phyloP scores from a whole-genome alignment of 495 filamentous ascomycete species.

The Rostrohypoxylon terebratum region DNA sequence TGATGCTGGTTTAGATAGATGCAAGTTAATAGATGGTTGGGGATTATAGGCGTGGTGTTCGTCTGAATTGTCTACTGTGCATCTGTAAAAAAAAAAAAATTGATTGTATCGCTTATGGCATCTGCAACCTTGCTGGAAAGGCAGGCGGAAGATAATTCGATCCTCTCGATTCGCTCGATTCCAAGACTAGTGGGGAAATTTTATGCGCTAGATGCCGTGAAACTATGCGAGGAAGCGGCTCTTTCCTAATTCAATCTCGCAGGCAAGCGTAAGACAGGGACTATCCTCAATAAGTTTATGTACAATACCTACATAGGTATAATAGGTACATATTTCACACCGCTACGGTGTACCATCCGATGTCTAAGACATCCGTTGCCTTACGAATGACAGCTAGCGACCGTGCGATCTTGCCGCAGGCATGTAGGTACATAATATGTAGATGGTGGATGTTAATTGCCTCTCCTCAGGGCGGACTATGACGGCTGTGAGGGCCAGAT shows the following conservation, averaged over 20 bases:
- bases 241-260: slow-evolving; percentile 37
- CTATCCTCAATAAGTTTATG: background rate
- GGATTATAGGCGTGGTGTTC: background rate
- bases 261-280: slow-evolving; percentile 2
- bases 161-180: background rate
- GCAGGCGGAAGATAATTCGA: slow-evolving; percentile 15
- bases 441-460: background rate
- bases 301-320: too few relatives aligned
- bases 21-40: background rate
- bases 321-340: slow-evolving; percentile 6
- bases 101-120: background rate
- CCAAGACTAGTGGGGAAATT: slow-evolving; percentile 30
- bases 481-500: background rate
- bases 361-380: background rate
- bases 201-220: slow-evolving; percentile 41
- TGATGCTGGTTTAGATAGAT: background rate
- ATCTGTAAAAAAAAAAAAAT: background rate
- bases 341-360: background rate
- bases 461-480: background rate
- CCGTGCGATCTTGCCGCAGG: background rate
- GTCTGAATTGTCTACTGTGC: background rate
- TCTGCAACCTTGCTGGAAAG: slow-evolving; percentile 2
- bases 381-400: background rate
- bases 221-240: slow-evolving; percentile 40
- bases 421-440: background rate